Conservation (phyloP, 2,329 filamentous ascomycete genomes). For the Xenosphaeropsis pyriputrescens region DNA sequence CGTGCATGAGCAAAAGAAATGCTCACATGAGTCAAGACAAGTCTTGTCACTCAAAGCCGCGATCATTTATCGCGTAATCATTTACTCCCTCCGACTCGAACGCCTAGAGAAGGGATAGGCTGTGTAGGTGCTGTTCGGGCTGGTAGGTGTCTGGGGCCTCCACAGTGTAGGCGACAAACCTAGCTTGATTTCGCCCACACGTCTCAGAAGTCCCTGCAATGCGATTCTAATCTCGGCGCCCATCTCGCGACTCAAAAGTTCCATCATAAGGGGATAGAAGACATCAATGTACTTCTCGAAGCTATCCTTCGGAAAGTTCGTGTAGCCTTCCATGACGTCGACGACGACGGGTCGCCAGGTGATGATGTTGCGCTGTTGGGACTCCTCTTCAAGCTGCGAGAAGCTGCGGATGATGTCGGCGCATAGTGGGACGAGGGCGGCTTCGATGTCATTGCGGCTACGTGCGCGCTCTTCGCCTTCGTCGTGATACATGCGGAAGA, state of each 20-base stretch:
- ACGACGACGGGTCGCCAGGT: slow-evolving; percentile 97
- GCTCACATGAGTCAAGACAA: no score
- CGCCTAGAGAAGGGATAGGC: slow-evolving; percentile 8
- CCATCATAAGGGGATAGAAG: slow-evolving; percentile 79
- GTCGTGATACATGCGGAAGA: slow-evolving; percentile 96
- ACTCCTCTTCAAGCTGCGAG: slow-evolving; percentile 80
- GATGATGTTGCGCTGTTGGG: slow-evolving; percentile 89
- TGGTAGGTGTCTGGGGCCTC: slow-evolving; percentile 5
- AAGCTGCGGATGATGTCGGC: slow-evolving; percentile 86
- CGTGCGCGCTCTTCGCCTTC: slow-evolving; percentile 68
- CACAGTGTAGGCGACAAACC: slow-evolving; percentile 19
- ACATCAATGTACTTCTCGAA: slow-evolving; percentile 67
- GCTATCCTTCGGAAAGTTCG: slow-evolving; percentile 63
- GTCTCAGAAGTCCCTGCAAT: slow-evolving; percentile 61
- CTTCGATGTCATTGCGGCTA: slow-evolving; percentile 72
- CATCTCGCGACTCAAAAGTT: slow-evolving; percentile 70
- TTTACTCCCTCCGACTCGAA: slow-evolving; percentile 5
- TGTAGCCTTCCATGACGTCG: slow-evolving; percentile 88
- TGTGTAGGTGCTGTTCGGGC: slow-evolving; percentile 8
- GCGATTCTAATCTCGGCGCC: slow-evolving; percentile 64
- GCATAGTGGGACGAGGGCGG: slow-evolving; percentile 84
- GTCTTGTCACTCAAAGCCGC: no score
- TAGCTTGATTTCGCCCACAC: slow-evolving; percentile 66
- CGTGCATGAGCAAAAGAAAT: no score
- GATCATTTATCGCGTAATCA: no score